phyloP scores from a whole-genome alignment of 1,139 yeast genomes.

The Candida neerlandica region DNA sequence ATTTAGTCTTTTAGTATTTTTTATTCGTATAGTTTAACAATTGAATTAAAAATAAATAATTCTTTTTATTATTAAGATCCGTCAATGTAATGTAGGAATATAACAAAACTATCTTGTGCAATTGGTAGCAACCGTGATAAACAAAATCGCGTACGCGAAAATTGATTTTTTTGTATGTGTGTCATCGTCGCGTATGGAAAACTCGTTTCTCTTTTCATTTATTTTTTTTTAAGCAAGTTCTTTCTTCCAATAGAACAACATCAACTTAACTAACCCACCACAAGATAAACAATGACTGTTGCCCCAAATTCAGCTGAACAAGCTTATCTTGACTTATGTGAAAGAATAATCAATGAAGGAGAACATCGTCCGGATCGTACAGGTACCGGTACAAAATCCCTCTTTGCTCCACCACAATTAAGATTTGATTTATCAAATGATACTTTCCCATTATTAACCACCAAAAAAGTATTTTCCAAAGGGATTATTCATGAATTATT shows the following conservation, averaged over 20 bases:
- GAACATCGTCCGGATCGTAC: conserved; percentile 94
- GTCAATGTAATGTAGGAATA: not conserved
- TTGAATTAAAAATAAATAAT: not conserved
- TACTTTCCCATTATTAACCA: conserved; percentile 83
- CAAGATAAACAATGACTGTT: conserved; percentile 25
- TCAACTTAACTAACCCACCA: not conserved
- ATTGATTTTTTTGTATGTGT: not conserved
- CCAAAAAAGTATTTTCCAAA: conserved; percentile 87
- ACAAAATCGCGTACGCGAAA: too few species aligned
- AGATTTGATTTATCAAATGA: conserved; percentile 77
- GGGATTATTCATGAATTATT: conserved; percentile 87
- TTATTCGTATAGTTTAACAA: not conserved
- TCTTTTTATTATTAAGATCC: not conserved
- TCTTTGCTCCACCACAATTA: conserved; percentile 95
- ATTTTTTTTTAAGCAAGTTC: not conserved
- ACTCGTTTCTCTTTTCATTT: not conserved
- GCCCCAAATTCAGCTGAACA: conserved; percentile 61
- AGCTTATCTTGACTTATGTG: conserved; percentile 83
- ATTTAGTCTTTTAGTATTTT: not conserved
- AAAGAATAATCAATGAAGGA: conserved; percentile 75
- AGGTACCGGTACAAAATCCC: conserved; percentile 90
- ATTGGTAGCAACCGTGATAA: too few species aligned
- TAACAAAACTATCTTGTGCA: too few species aligned
- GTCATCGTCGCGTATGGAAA: not conserved
- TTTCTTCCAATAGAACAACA: not conserved